Evolutionary conservation across 257 asterid species (phyloP), one percentile per base, ranked within the genome.

Genomic region (Penstemon davidsonii): DNA sequence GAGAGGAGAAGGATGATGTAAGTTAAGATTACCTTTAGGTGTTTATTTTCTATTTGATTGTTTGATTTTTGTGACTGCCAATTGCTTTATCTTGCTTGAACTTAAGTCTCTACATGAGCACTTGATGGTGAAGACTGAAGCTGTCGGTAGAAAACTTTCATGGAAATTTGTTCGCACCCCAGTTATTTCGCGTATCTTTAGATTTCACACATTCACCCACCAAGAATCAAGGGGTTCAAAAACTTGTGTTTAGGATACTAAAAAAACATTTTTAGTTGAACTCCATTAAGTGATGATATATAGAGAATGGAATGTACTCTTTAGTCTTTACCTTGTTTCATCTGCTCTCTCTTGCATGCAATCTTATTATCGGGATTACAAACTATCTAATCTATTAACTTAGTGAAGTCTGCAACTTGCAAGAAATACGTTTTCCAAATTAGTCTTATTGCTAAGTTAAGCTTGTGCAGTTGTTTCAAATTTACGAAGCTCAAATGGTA

Each of bases 1-100:
- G 79, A 62, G 96, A 88, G 77, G 87, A 81, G 77, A 87, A 73
- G 84, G 96, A 91, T 0, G 97, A 91, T 70, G 97, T 88, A 78
- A 67, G 92, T 78, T 52, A 64, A 54, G 43, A 47, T 66, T 66
- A 38, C 53, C 68, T 33, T 37, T 19, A n/a, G 6, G 44, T 47
- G 4, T 19, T 15, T 25, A 52, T 71, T 60, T 11, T 58, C n/a
- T 52, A 37, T 13, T 15, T 18, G 43, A 39, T 72, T 25, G 7
- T 25, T 25, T 25, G 33, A 25, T 25, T 25, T 25, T 25, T 25
- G 1, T 25, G 33, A 25, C 33, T 25, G 33, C 33, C 33, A 25
- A 25, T 56, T 25, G 12, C 55, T 4, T 4, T 52, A 37, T 64
- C 15, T 38, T 70, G 54, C 62, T 15, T 45, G 54, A 45, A 25